phyloP scores from a whole-genome alignment of 805 yeast species.

The Maudiozyma turicensis region DNA sequence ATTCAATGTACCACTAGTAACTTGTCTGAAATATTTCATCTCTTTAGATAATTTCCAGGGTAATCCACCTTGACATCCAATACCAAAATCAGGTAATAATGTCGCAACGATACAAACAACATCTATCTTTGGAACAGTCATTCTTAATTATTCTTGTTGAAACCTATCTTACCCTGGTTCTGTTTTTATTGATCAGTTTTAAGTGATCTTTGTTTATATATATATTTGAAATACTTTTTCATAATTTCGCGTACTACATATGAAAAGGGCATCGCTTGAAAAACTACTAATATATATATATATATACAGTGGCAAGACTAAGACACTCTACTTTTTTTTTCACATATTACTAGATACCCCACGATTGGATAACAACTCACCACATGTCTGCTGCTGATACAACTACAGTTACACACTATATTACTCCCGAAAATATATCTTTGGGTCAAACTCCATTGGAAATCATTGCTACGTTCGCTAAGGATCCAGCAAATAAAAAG shows the following conservation, averaged over 20 bases:
- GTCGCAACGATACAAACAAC: conserved; percentile 79
- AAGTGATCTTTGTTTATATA: too few relatives aligned
- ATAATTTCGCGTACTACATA: too few relatives aligned
- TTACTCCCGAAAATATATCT: conserved; percentile 6
- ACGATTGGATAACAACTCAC: background rate
- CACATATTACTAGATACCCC: background rate
- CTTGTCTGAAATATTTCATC: conserved; percentile 72
- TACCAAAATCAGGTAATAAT: conserved; percentile 67
- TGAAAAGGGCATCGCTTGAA: too few relatives aligned
- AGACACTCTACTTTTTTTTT: too few relatives aligned
- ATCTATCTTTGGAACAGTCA: conserved; percentile 21
- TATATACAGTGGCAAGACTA: too few relatives aligned
- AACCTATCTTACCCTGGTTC: background rate
- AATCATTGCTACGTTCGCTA: conserved; percentile 16
- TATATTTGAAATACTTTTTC: too few relatives aligned
- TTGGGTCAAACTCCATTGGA: conserved; percentile 9
- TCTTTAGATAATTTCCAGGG: conserved; percentile 87
- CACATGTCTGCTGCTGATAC: conserved; percentile 5
- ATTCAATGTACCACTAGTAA: conserved; percentile 43
- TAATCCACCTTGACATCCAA: conserved; percentile 68
- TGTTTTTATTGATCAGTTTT: too few relatives aligned
- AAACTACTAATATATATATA: too few relatives aligned
- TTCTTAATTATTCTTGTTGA: background rate
- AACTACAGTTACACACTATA: conserved; percentile 9
- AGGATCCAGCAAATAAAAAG: conserved; percentile 8